Evolutionary conservation across 768 basidiomycete genomes (phyloP).

Genomic region (Mycena rosella): DNA sequence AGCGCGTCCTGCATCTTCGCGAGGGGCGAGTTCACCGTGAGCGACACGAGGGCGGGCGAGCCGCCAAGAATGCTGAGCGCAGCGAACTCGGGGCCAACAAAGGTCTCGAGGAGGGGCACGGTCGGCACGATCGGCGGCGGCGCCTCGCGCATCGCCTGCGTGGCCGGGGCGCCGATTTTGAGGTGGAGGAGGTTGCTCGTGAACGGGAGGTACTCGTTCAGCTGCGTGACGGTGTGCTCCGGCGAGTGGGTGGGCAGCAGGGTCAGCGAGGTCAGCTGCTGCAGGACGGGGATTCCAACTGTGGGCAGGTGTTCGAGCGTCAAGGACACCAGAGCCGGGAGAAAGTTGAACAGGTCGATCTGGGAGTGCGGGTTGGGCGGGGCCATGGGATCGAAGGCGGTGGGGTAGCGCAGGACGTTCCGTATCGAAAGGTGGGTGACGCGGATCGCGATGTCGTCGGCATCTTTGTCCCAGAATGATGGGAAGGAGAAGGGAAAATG

Average conservation of each 20-base stretch:
- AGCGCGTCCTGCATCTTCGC: constrained; percentile 1
- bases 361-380: neutral
- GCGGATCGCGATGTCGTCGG: neutral
- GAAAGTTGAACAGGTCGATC: neutral
- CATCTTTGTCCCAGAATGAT: neutral
- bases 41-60: neutral
- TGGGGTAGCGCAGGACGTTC: neutral
- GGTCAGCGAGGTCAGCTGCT: constrained; percentile 2
- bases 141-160: neutral
- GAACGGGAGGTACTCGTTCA: neutral
- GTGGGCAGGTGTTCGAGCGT: neutral
- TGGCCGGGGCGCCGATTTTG: neutral
- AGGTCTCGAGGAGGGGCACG: constrained; percentile 2
- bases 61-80: neutral
- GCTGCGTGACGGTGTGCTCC: neutral
- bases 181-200: neutral
- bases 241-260: neutral
- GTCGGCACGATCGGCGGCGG: neutral
- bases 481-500: constrained; percentile 4
- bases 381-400: too few species aligned
- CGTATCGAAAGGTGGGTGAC: constrained; percentile 3
- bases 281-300: neutral
- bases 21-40: neutral
- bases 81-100: neutral
- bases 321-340: neutral